These are phyloP conservation scores for Chrysanthemum lavandulifolium DNA, from an alignment of 129 eudicot species.

Conservation along the genomic window DNA sequence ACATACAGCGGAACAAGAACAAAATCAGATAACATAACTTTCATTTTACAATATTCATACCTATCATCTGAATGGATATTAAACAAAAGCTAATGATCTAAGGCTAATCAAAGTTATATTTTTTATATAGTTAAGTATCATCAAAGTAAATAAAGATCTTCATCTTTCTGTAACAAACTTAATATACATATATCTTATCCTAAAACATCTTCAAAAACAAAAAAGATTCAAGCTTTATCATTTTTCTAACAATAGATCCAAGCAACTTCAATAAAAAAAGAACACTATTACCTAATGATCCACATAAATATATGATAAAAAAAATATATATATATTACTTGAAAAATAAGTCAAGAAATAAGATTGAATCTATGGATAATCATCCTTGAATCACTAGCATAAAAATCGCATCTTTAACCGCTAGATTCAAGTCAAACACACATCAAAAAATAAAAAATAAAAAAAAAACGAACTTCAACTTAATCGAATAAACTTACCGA, in stretches of 20 bases:
- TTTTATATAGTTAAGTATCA: not conserved
- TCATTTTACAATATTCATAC: not conserved
- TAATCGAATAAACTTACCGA: conserved; percentile 21
- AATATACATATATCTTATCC: too few species aligned
- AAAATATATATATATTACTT: not conserved
- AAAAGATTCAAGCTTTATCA: not conserved
- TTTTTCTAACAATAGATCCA: not conserved
- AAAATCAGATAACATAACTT: not conserved
- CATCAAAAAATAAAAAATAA: not conserved
- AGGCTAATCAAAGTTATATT: not conserved
- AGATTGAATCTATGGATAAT: conserved; percentile 16
- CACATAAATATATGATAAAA: not conserved
- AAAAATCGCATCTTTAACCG: conserved; percentile 25
- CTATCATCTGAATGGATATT: not conserved
- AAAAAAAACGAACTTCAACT: too few species aligned
- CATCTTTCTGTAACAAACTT: too few species aligned
- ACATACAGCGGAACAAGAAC: not conserved
- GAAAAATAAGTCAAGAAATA: not conserved
- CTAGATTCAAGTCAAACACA: conserved; percentile 32
- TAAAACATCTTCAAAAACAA: not conserved
- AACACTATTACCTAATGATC: not conserved
- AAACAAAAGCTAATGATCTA: not conserved
- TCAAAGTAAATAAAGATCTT: not conserved
- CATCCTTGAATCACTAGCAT: not conserved
- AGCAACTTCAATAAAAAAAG: not conserved